Base-by-base conservation (phyloP, 164 flowering plant species). In the Dillenia suffruticosa region DNA sequence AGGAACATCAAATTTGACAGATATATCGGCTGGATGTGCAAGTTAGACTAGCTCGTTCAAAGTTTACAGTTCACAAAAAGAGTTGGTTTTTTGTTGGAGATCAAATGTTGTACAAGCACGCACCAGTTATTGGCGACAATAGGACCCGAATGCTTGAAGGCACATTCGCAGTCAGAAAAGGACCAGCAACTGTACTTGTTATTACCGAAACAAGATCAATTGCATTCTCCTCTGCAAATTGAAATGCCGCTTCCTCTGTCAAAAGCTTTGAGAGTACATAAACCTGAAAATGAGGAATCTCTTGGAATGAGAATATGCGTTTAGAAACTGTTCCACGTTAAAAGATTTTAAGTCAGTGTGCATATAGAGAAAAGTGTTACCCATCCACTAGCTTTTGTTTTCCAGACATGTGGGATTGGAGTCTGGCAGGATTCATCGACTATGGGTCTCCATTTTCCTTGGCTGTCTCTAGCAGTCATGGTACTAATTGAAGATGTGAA, bases 401-500 rank as follows among this genome's bases (percentile, higher is more conserved):
- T 67, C 81, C 78, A 76, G 46, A 87, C 83, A 57, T 70, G 74
- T 57, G 74, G 75, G 48, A 69, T 44, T 1, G 76, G 66, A 52
- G 72, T 75, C 57, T 72, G 84, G 76, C 88, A 89, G 12, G 81
- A 75, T 68, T 89, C 96, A 68, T 87, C 91, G 14, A 87, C 93
- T 2, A 72, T 51, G 1, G 74, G 26, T 62, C 60, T 75, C 86
- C 88, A 82, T 26, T 50, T 68, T 44, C 84, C 93, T 2, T 53
- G 22, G 53, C 54, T 64, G 57, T 81, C 83, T 65, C 74, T 79
- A 47, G 89, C 86, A 22, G 91, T 82, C 53, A 87, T 63, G 4
- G 90, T 89, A 62, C 93, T 87, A 8, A 85, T 73, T 58, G 96
- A 86, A 12, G 96, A 89, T 43, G 96, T 85, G 67, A 86, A 74